phyloP scores from a whole-genome alignment of 768 basidiomycete genomes.

The Tremella fuciformis region DNA sequence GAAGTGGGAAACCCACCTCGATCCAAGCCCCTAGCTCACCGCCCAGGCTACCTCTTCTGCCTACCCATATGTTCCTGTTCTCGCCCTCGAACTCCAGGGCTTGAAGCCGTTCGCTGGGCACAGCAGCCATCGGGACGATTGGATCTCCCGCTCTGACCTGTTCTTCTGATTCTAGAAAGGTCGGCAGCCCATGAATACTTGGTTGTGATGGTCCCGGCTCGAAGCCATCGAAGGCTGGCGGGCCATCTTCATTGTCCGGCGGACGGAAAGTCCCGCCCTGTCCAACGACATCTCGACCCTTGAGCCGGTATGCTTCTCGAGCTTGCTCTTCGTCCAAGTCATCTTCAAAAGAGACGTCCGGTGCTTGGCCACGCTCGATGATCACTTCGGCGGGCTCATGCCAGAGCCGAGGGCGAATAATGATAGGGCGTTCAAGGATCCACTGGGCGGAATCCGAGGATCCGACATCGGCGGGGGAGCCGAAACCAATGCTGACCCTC shows the following conservation, averaged over 20 bases:
- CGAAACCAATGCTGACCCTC: conserved; percentile 69
- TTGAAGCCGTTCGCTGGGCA: conserved; percentile 19
- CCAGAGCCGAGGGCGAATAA: conserved; percentile 33
- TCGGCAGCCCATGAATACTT: conserved; percentile 24
- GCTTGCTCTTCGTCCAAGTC: conserved; percentile 25
- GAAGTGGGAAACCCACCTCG: conserved; percentile 29
- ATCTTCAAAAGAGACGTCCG: conserved; percentile 1
- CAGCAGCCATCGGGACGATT: conserved; percentile 11
- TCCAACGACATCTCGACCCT: conserved; percentile 48
- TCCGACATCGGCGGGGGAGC: conserved; percentile 49
- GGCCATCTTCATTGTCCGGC: conserved; percentile 21
- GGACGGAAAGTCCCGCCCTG: conserved; percentile 34
- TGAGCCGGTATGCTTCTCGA: conserved; percentile 43
- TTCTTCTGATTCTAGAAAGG: conserved; percentile 35
- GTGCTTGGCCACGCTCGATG: conserved; percentile 23
- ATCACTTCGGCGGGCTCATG: conserved; percentile 27
- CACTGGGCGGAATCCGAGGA: conserved; percentile 17
- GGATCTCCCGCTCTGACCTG: conserved; percentile 35
- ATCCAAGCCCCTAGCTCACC: conserved; percentile 45
- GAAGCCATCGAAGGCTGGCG: conserved; percentile 42
- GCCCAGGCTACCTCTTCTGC: conserved; percentile 30
- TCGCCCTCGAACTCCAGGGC: conserved; percentile 18
- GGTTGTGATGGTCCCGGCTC: conserved; percentile 18
- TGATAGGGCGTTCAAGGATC: conserved; percentile 23
- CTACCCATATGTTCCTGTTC: conserved; percentile 26